A percentile compares a stretch with the other conserved stretches of the same genome.
phyloP scores from a whole-genome alignment of 2,329 filamentous ascomycete species.

The Pestalotiopsis sp. region DNA sequence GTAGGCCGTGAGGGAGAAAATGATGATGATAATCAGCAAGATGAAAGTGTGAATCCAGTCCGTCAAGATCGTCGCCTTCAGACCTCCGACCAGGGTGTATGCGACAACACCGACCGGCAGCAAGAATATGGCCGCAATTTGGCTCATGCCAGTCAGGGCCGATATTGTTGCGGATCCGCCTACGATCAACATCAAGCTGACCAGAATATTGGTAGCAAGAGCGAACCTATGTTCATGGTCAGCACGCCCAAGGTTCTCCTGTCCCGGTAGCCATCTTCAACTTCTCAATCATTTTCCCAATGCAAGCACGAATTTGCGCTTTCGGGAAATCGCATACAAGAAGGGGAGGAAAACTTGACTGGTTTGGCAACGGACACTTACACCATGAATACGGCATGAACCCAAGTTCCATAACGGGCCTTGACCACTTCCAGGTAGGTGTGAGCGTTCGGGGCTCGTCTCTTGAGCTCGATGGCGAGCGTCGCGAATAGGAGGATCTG shows the following conservation, averaged over 20 bases:
- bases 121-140: slow-evolving; percentile 73
- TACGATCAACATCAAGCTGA: slow-evolving; percentile 85
- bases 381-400: slow-evolving; percentile 68
- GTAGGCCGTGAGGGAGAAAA: slow-evolving; percentile 82
- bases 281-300: too few relatives aligned
- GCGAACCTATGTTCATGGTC: slow-evolving; percentile 55
- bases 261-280: neutral
- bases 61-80: slow-evolving; percentile 85
- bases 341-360: neutral
- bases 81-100: slow-evolving; percentile 76
- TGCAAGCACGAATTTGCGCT: too few relatives aligned
- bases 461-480: slow-evolving; percentile 85
- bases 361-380: neutral
- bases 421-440: slow-evolving; percentile 81
- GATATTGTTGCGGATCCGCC: slow-evolving; percentile 77
- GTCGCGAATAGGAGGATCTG: slow-evolving; percentile 90
- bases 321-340: neutral
- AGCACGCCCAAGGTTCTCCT: neutral
- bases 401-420: slow-evolving; percentile 69
- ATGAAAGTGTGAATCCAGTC: slow-evolving; percentile 88
- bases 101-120: slow-evolving; percentile 78
- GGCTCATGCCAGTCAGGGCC: slow-evolving; percentile 71
- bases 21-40: slow-evolving; percentile 79
- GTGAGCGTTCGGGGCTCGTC: slow-evolving; percentile 83
- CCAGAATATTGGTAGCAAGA: slow-evolving; percentile 81